Evolutionary conservation across 192 early-diverging fungal species (phyloP).

Genomic region (Coemansia sp.): DNA sequence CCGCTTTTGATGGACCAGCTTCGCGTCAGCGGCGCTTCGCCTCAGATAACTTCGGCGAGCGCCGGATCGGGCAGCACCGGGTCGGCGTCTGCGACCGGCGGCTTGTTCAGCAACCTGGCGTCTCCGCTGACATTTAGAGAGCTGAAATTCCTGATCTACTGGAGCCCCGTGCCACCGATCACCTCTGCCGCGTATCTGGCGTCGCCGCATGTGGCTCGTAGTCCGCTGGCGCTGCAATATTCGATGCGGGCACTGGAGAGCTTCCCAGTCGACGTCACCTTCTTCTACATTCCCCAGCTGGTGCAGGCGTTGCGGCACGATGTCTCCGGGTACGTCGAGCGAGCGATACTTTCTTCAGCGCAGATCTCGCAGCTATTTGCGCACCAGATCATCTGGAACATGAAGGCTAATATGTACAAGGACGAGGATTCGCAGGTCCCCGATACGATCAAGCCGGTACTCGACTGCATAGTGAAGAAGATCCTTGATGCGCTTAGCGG

Average conservation of each 20-base stretch:
- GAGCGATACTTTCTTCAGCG: slow-evolving; percentile 91
- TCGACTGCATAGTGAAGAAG: slow-evolving; percentile 83
- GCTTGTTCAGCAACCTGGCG: slow-evolving; percentile 32
- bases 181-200: slow-evolving; percentile 79
- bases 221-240: slow-evolving; percentile 95
- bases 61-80: not conserved
- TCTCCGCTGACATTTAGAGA: slow-evolving; percentile 40
- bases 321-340: slow-evolving; percentile 86
- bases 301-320: slow-evolving; percentile 94
- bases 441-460: slow-evolving; percentile 82
- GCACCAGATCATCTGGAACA: slow-evolving; percentile 99
- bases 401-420: slow-evolving; percentile 96
- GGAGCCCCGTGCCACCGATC: slow-evolving; percentile 87
- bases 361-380: slow-evolving; percentile 95
- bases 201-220: slow-evolving; percentile 58
- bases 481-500: slow-evolving; percentile 82
- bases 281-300: slow-evolving; percentile 98
- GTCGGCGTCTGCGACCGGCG: slow-evolving; percentile 19
- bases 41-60: not conserved
- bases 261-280: slow-evolving; percentile 90
- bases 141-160: slow-evolving; percentile 76
- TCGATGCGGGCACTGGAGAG: slow-evolving; percentile 85
- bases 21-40: slow-evolving; percentile 1
- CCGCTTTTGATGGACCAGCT: slow-evolving; percentile 67
- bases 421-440: slow-evolving; percentile 61